Evolutionary conservation across 306 rosid species (phyloP).

Genomic region (Sindora glabra): DNA sequence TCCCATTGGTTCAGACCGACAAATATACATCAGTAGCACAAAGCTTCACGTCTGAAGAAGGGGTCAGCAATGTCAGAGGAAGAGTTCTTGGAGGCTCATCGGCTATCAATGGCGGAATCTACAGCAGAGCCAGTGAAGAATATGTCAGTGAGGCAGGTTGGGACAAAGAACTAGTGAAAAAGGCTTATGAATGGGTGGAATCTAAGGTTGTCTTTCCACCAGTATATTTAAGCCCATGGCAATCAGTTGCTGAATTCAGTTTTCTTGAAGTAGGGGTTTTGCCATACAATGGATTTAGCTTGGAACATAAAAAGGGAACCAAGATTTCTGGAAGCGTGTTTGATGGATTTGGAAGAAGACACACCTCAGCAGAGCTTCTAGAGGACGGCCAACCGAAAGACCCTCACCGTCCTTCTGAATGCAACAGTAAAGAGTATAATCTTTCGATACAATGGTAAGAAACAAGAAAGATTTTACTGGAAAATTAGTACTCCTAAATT

Average conservation of each 20-base stretch:
- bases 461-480: background rate
- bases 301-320: conserved; percentile 65
- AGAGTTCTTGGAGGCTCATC: conserved; percentile 82
- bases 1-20: conserved; percentile 39
- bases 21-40: conserved; percentile 58
- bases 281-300: conserved; percentile 65
- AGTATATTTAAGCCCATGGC: conserved; percentile 47
- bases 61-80: conserved; percentile 53
- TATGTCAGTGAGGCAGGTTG: conserved; percentile 46
- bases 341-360: conserved; percentile 51
- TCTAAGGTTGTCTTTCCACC: conserved; percentile 55
- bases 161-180: conserved; percentile 44
- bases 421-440: conserved; percentile 65
- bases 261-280: conserved; percentile 67
- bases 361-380: conserved; percentile 63
- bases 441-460: conserved; percentile 41
- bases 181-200: conserved; percentile 69
- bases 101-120: conserved; percentile 65
- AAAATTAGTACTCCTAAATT: too few species aligned
- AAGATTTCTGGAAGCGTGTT: conserved; percentile 63
- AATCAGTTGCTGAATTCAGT: conserved; percentile 56
- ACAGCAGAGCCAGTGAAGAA: conserved; percentile 68
- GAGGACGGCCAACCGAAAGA: conserved; percentile 41
- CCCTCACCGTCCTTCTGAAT: conserved; percentile 51
- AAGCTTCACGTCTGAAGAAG: conserved; percentile 52